Percentiles rank a stretch among this genome's conserved stretches.
Evolutionary conservation across 352 stramenopile genomes (phyloP).

Genomic region (Phytophthora brassicae): DNA sequence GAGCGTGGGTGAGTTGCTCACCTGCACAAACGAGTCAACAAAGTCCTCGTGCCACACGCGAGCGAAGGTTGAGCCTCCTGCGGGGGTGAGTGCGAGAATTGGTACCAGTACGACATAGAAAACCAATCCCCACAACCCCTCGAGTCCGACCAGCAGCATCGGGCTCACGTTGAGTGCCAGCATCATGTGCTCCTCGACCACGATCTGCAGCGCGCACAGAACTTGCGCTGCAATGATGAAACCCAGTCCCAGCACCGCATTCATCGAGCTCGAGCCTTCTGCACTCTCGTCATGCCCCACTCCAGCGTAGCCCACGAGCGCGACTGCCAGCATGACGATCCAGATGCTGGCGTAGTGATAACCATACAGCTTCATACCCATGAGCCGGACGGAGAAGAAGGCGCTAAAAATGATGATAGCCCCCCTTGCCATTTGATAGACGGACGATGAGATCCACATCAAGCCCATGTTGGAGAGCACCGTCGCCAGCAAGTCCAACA

Average conservation of each 20-base stretch:
- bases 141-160: slow-evolving; percentile 86
- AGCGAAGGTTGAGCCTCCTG: slow-evolving; percentile 46
- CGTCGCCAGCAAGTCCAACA: slow-evolving; percentile 86
- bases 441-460: slow-evolving; percentile 86
- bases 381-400: slow-evolving; percentile 82
- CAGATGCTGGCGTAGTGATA: slow-evolving; percentile 89
- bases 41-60: slow-evolving; percentile 87
- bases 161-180: slow-evolving; percentile 77
- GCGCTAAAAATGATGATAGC: slow-evolving; percentile 92
- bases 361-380: slow-evolving; percentile 76
- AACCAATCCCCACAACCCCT: slow-evolving; percentile 86
- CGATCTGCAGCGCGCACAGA: slow-evolving; percentile 86
- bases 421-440: slow-evolving; percentile 90
- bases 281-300: slow-evolving; percentile 36
- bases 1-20: slow-evolving; percentile 67
- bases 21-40: slow-evolving; percentile 73
- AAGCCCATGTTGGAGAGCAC: slow-evolving; percentile 86
- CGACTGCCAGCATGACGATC: slow-evolving; percentile 70
- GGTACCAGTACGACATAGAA: slow-evolving; percentile 77
- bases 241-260: slow-evolving; percentile 66
- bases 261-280: slow-evolving; percentile 28
- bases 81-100: slow-evolving; percentile 64
- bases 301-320: slow-evolving; percentile 70
- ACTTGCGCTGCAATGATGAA: slow-evolving; percentile 84
- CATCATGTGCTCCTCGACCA: slow-evolving; percentile 91